Evolutionary conservation across 2,329 filamentous ascomycete genomes (phyloP).

Genomic region (Fusarium multiceps): DNA sequence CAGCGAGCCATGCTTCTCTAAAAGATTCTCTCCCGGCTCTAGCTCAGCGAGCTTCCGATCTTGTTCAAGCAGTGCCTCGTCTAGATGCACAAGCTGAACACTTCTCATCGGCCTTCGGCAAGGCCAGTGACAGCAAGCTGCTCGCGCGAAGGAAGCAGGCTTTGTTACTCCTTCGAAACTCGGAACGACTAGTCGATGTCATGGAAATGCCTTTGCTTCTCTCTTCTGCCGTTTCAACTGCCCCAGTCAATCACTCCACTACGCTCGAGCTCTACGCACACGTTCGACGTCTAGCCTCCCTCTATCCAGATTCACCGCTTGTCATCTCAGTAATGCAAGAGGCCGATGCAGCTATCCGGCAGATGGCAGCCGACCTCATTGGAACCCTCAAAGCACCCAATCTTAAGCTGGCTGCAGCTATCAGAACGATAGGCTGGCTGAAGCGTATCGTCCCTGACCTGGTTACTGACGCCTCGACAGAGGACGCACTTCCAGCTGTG

Average conservation of each 20-base stretch:
- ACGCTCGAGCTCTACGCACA: conserved; percentile 94
- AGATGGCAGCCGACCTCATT: conserved; percentile 88
- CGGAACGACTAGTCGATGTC: conserved; percentile 89
- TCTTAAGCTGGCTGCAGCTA: conserved; percentile 88
- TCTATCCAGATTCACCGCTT: conserved; percentile 84
- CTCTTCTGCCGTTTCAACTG: conserved; percentile 77
- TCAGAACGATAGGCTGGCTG: conserved; percentile 92
- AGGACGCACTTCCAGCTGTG: conserved; percentile 81
- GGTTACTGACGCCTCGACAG: conserved; percentile 49
- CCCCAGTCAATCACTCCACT: conserved; percentile 81
- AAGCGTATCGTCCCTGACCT: conserved; percentile 87
- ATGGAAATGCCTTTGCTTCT: conserved; percentile 89
- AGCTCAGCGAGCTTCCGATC: conserved; percentile 70
- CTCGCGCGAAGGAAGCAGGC: conserved; percentile 81
- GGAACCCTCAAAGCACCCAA: conserved; percentile 78
- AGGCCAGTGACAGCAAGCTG: conserved; percentile 74
- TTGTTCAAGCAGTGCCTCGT: conserved; percentile 78
- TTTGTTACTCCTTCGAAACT: conserved; percentile 84
- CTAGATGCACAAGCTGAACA: conserved; percentile 81
- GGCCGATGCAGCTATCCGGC: conserved; percentile 87
- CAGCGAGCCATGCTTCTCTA: conserved; percentile 80
- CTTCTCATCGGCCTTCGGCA: conserved; percentile 87
- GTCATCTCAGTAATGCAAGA: conserved; percentile 78
- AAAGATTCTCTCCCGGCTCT: conserved; percentile 77
- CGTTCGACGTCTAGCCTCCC: conserved; percentile 82